Evolutionary conservation across 2,329 filamentous ascomycete genomes (phyloP), one percentile per base, ranked within the genome.

Genomic region (Xylaria sp.): DNA sequence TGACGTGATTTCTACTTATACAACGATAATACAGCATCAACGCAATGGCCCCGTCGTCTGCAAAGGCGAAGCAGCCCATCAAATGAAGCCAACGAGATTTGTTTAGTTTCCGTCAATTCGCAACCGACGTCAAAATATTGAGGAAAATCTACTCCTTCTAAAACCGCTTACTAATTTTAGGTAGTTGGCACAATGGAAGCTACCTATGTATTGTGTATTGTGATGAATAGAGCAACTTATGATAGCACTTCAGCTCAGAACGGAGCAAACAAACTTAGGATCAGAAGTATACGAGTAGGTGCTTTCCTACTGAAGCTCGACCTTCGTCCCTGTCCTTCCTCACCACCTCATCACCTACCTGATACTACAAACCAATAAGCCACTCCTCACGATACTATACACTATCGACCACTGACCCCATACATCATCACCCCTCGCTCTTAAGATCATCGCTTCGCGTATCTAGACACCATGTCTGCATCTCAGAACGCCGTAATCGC

Each of bases 401-500:
- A 47, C 42, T 47, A 3, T 11, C 34, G 3, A 5, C 17, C 12
- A 14, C 39, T 42, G 1, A 42, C 39, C 11, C 39, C 2, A 50
- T n/a, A 24, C 19, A 19, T 47, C 47, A 48, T 21, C 45, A 48
- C 45, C 2, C 12, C 12, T 14, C 6, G 3, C 36, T 42, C 36
- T 14, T 14, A 48, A 19, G n/a, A 21, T 4, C 17, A 21, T 21
- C 17, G 50, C 9, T 34, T 36, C 21, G 24, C 59, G 34, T 9
- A 17, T 9, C n/a, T 12, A 19, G 30, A 9, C 19, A 64, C 12
- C 51, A 65, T 65, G 56, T 2, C 32, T 9, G 60, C 59, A 21
- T 61, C 39, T 17, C 65, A 61, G 1, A 77, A 77, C 69, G 71
- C 72, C 3, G 71, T 68, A 11, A 75, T 80, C 63, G 75, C 74